These are phyloP conservation scores for Spathaspora gorwiae DNA, from an alignment of 805 yeast species.

Conservation along the genomic window DNA sequence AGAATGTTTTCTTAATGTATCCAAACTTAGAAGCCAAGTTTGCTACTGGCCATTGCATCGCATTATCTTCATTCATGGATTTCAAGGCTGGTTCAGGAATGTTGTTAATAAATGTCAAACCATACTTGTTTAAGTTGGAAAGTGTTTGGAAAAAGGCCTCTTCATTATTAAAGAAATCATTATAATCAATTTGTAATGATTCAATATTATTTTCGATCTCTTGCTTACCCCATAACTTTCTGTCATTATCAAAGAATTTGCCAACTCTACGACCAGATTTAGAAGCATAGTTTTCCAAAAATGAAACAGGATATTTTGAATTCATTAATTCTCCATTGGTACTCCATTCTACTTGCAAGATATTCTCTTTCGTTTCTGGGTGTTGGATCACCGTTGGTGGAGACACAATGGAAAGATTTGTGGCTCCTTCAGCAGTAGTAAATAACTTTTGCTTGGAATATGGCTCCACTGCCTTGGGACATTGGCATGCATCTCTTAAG, in stretches of 20 bases:
- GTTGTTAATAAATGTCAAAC: constrained; percentile 51
- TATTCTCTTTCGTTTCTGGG: constrained; percentile 12
- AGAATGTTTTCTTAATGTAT: constrained; percentile 65
- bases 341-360: constrained; percentile 39
- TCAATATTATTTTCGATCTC: constrained; percentile 19
- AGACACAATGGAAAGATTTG: constrained; percentile 32
- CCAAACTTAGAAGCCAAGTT: constrained; percentile 52
- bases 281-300: constrained; percentile 42
- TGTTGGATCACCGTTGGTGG: constrained; percentile 27
- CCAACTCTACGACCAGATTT: constrained; percentile 29
- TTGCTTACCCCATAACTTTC: constrained; percentile 35
- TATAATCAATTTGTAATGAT: constrained; percentile 25
- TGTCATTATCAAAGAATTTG: constrained; percentile 30
- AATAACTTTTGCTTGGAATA: constrained; percentile 58
- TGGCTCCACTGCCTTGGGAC: constrained; percentile 47
- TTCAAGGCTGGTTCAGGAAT: constrained; percentile 42
- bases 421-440: constrained; percentile 50
- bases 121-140: constrained; percentile 47
- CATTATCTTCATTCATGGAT: constrained; percentile 36
- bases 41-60: constrained; percentile 37
- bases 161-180: constrained; percentile 32
- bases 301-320: constrained; percentile 40
- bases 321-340: constrained; percentile 17
- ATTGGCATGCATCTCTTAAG: constrained; percentile 60
- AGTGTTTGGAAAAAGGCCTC: constrained; percentile 37